Conservation (phyloP, 129 eudicot genomes). For the Saposhnikovia divaricata region DNA sequence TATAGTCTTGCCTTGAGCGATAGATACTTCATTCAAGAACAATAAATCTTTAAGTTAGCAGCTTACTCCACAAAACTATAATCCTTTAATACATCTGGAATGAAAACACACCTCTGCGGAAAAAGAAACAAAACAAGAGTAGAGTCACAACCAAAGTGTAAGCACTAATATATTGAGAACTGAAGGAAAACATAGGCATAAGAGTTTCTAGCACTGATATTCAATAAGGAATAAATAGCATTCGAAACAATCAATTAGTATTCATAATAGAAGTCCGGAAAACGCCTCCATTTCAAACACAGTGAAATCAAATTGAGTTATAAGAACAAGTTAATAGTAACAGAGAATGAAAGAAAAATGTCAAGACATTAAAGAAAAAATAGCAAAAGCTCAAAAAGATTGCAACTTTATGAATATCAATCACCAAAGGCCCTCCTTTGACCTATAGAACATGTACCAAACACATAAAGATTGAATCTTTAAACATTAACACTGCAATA, state of each 20-base stretch:
- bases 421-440: constrained; percentile 12
- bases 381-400: background rate
- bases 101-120: background rate
- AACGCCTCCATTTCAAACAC: background rate
- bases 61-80: background rate
- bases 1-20: background rate
- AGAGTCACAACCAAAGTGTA: background rate
- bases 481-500: background rate
- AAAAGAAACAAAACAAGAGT: background rate
- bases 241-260: background rate
- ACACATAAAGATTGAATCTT: constrained; percentile 16
- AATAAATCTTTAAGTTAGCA: background rate
- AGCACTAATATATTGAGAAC: background rate
- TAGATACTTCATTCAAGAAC: background rate
- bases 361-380: background rate
- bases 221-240: background rate
- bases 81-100: background rate
- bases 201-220: background rate
- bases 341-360: background rate
- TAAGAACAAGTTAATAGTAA: background rate
- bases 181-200: background rate
- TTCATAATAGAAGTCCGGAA: background rate
- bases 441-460: background rate
- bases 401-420: constrained; percentile 18
- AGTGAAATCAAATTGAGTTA: background rate